Percentiles rank a stretch among this genome's conserved stretches.
phyloP scores from a whole-genome alignment of 2,329 filamentous ascomycete genomes.

The Xylariaceae sp. region DNA sequence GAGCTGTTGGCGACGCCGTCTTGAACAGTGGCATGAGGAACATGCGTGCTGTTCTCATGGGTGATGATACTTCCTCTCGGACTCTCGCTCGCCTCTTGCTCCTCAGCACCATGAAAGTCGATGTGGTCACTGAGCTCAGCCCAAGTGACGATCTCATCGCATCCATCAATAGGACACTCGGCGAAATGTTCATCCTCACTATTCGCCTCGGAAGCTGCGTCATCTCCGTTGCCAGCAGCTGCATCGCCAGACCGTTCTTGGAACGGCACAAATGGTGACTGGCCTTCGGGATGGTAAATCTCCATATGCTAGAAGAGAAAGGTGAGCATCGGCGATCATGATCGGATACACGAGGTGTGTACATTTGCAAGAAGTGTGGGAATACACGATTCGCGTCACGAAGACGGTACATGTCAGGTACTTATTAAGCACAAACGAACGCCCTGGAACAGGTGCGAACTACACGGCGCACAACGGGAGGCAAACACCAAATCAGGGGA shows the following conservation, averaged over 20 bases:
- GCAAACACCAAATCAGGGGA: too few species aligned
- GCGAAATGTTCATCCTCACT: conserved; percentile 38
- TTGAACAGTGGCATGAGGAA: too few species aligned
- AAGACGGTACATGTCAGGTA: too few species aligned
- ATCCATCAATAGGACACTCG: conserved; percentile 52
- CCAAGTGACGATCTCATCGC: conserved; percentile 52
- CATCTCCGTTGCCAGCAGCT: conserved; percentile 1
- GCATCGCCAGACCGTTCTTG: conserved; percentile 1
- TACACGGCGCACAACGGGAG: too few species aligned
- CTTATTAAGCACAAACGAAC: too few species aligned
- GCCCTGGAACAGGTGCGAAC: too few species aligned
- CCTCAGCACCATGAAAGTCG: conserved; percentile 53
- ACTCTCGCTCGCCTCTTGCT: conserved; percentile 26
- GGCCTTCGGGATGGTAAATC: conserved; percentile 20
- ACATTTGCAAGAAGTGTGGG: neutral
- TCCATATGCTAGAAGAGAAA: conserved; percentile 28
- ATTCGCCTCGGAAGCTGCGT: conserved; percentile 7
- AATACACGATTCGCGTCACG: neutral
- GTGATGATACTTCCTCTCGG: too few species aligned
- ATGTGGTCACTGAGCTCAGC: conserved; percentile 55
- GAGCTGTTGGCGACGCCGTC: neutral
- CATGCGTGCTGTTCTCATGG: too few species aligned
- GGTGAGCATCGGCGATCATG: conserved; percentile 3
- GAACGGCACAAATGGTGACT: conserved; percentile 19
- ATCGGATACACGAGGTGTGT: neutral